Base-by-base conservation (phyloP, 2,329 filamentous ascomycete species). In the Corynespora cassiicola region DNA sequence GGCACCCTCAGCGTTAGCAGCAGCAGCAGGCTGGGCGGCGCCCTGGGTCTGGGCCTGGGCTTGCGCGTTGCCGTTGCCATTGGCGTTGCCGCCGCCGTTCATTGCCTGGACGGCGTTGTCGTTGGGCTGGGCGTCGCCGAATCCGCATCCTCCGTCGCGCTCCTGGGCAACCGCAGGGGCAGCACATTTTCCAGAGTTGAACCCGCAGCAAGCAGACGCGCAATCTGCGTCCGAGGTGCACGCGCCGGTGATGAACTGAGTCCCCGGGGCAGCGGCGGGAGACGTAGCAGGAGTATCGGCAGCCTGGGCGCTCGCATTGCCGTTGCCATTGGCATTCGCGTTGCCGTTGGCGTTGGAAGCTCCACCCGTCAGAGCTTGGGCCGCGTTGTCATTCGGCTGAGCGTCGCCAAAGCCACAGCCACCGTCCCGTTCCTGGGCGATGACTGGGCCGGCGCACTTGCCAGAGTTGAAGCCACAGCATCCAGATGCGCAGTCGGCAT, bases 401-500 rank as follows among this genome's bases (percentile, higher is more conserved):
- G 44, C 46, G 35, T 59, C 40, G 16, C 59, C 60, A 36, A 61
- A 63, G 6, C 61, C 61, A 33, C 61, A 66, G 6, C 62, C 61
- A 6, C 55, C 58, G 30, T 61, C 61, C 10, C 59, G 50, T 29
- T 61, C 54, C 19, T 58, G 58, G 10, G 61, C 61, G 4, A 58
- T 41, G 11, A 61, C 42, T 4, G 50, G 28, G 4, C 63, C 66
- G 1, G 63, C 61, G 30, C 66, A 70, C 18, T 55, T 54, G 5
- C 64, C 64, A 17, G 46, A 47, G 12, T 60, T 61, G 50, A 64
- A 64, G 6, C 62, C 66, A 45, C 67, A 70, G 49, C 67, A 70
- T 10, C 54, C 59, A 14, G 61, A 60, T 3, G 63, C 65, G 31
- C 68, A 71, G 40, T 70, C 66, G 5, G 66, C 65, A 35, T 70